phyloP scores from a whole-genome alignment of 202 grass and related monocot species.

The Schoenoplectus triqueter region DNA sequence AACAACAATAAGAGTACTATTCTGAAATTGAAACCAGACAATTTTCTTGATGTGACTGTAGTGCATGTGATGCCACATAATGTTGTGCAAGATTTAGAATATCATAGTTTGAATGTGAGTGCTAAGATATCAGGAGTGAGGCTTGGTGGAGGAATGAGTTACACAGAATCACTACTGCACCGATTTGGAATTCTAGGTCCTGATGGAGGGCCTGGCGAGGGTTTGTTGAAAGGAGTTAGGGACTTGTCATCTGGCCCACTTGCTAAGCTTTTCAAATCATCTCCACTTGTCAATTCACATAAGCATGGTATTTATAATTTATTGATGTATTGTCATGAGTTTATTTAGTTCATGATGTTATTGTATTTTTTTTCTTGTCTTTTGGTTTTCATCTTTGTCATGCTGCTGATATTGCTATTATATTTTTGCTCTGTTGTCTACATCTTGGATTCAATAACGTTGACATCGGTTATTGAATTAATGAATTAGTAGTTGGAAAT shows the following conservation, averaged over 20 bases:
- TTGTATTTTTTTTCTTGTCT: not conserved
- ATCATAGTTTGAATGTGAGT: constrained; percentile 88
- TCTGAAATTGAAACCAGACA: constrained; percentile 49
- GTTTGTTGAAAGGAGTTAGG: constrained; percentile 85
- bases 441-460: not conserved
- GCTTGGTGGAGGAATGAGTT: constrained; percentile 92
- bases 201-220: constrained; percentile 90
- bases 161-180: constrained; percentile 88
- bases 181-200: constrained; percentile 87
- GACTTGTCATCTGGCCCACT: constrained; percentile 96
- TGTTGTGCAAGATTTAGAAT: constrained; percentile 80
- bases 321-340: not conserved
- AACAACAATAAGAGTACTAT: constrained; percentile 62
- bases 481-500: constrained; percentile 2
- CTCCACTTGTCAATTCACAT: constrained; percentile 52
- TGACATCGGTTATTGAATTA: not conserved
- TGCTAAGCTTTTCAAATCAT: constrained; percentile 81
- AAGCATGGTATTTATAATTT: constrained; percentile 56
- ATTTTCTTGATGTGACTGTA: constrained; percentile 83
- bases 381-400: constrained; percentile 18
- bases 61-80: constrained; percentile 95
- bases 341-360: not conserved
- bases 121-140: constrained; percentile 85
- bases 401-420: constrained; percentile 6
- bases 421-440: not conserved